These are phyloP conservation scores for Emmonsia crescens DNA, from an alignment of 2,329 filamentous ascomycete species.

Conservation along the genomic window DNA sequence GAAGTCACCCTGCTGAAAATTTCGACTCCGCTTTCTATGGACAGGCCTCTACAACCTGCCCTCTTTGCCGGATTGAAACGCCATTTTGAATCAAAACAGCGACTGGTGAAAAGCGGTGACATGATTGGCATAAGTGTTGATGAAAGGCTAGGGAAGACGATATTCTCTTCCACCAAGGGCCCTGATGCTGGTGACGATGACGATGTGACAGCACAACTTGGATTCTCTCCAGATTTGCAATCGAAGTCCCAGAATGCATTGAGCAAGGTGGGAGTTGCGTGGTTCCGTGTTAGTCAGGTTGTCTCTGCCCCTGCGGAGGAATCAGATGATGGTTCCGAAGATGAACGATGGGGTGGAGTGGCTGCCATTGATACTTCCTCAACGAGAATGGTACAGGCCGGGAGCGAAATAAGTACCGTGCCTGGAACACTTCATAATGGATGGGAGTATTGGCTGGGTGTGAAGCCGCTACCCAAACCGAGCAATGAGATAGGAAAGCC, in stretches of 20 bases:
- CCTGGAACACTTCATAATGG: constrained; percentile 64
- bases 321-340: constrained; percentile 49
- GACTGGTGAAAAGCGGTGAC: constrained; percentile 78
- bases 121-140: constrained; percentile 83
- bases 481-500: constrained; percentile 23
- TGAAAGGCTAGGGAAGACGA: constrained; percentile 66
- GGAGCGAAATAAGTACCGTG: constrained; percentile 70
- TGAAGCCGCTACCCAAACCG: constrained; percentile 52
- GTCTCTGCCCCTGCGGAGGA: constrained; percentile 38
- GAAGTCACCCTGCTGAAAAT: constrained; percentile 85
- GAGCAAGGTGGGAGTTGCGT: constrained; percentile 58
- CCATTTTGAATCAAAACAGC: constrained; percentile 72
- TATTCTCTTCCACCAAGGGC: constrained; percentile 57
- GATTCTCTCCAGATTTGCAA: constrained; percentile 4
- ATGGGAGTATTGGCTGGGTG: constrained; percentile 84
- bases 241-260: constrained; percentile 17
- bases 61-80: constrained; percentile 78
- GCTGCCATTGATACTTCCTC: constrained; percentile 76
- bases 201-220: constrained; percentile 36
- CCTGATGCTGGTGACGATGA: constrained; percentile 57
- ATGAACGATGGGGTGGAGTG: constrained; percentile 73
- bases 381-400: constrained; percentile 84
- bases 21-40: constrained; percentile 77
- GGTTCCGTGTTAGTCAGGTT: constrained; percentile 84
- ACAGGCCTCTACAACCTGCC: constrained; percentile 72